phyloP scores from a whole-genome alignment of 805 yeast genomes.

The Candida rishiriensis region DNA sequence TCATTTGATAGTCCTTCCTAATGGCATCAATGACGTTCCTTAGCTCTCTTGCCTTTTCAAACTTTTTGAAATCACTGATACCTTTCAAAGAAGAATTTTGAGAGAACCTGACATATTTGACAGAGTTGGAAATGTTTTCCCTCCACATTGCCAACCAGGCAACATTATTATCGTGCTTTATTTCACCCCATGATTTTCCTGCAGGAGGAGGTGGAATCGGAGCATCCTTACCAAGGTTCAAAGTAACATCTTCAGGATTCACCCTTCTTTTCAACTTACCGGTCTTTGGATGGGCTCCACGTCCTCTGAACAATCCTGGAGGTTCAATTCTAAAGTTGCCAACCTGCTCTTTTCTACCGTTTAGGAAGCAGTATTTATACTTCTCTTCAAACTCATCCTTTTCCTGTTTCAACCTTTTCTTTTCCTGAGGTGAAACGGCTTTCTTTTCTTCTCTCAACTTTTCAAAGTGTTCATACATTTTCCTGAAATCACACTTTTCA shows the following conservation, averaged over 20 bases:
- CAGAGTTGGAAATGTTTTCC: constrained; percentile 79
- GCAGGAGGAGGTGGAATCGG: constrained; percentile 76
- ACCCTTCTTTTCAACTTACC: constrained; percentile 88
- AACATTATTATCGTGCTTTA: constrained; percentile 82
- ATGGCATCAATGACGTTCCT: constrained; percentile 67
- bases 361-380: constrained; percentile 71
- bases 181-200: constrained; percentile 89
- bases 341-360: constrained; percentile 87
- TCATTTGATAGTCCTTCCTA: constrained; percentile 66
- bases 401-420: constrained; percentile 66
- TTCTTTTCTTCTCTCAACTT: constrained; percentile 67
- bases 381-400: constrained; percentile 76
- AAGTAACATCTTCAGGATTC: constrained; percentile 80
- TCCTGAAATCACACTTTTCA: constrained; percentile 69
- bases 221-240: constrained; percentile 72
- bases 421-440: constrained; percentile 63
- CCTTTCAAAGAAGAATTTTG: constrained; percentile 90
- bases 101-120: constrained; percentile 88
- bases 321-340: constrained; percentile 96
- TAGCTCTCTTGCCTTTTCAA: constrained; percentile 88
- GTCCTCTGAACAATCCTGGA: constrained; percentile 92
- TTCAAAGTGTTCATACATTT: constrained; percentile 71
- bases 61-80: constrained; percentile 83
- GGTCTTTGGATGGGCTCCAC: constrained; percentile 96
- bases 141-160: constrained; percentile 98